Conservation (phyloP, 2,329 filamentous ascomycete species). For the Botrytis medusae region DNA sequence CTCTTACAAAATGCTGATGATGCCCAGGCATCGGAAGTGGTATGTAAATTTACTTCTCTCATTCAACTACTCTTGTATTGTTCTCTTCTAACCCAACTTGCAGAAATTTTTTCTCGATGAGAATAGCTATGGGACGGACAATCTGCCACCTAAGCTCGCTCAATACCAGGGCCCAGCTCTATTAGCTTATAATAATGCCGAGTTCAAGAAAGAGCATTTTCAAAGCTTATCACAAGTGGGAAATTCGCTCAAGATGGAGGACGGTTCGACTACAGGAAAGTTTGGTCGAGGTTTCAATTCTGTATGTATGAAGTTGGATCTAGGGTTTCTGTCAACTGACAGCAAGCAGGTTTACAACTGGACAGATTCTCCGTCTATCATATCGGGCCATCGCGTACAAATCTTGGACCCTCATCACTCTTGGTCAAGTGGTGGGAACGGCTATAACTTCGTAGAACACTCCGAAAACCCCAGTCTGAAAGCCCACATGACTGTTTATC, state of each 20-base stretch:
- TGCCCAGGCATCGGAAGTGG: conserved; percentile 80
- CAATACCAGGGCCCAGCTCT: conserved; percentile 41
- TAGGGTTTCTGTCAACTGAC: conserved; percentile 16
- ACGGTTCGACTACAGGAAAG: conserved; percentile 40
- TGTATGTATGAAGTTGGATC: conserved; percentile 27
- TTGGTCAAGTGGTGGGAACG: conserved; percentile 39
- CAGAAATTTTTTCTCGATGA: conserved; percentile 38
- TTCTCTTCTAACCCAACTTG: conserved; percentile 2
- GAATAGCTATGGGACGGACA: conserved; percentile 29
- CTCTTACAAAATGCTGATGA: conserved; percentile 97
- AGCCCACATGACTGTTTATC: conserved; percentile 40
- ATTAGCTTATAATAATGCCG: conserved; percentile 40
- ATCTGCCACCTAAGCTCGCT: conserved; percentile 35
- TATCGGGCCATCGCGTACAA: conserved; percentile 37
- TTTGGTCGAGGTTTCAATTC: conserved; percentile 43
- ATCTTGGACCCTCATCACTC: conserved; percentile 41
- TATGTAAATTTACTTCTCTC: conserved; percentile 22
- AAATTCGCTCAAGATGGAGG: conserved; percentile 38
- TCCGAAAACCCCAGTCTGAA: conserved; percentile 31
- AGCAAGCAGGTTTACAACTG: conserved; percentile 40
- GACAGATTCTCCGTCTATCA: conserved; percentile 42
- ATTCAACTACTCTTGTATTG: background rate
- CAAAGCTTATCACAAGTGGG: conserved; percentile 38
- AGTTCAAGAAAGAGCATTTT: conserved; percentile 39
- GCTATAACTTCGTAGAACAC: conserved; percentile 38